Evolutionary conservation across 2,329 filamentous ascomycete genomes (phyloP).

Genomic region (Zasmidium angulare): DNA sequence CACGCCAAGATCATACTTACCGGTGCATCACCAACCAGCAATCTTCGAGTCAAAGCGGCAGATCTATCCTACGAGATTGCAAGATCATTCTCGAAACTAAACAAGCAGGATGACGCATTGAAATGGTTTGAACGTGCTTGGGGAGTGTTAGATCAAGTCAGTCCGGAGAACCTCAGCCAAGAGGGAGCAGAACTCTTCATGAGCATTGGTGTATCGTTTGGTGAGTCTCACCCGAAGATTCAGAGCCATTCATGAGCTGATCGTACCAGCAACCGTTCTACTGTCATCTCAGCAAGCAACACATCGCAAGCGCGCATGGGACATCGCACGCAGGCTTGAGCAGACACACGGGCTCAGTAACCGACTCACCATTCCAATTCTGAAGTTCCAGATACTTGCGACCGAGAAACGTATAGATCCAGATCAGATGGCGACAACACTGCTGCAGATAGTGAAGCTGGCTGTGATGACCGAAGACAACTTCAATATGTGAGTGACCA

Average conservation of each 20-base stretch:
- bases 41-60: constrained; percentile 60
- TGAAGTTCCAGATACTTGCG: constrained; percentile 68
- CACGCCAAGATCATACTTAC: constrained; percentile 58
- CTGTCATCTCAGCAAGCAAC: constrained; percentile 39
- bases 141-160: constrained; percentile 57
- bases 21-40: constrained; percentile 46
- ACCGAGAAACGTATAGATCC: constrained; percentile 37
- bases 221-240: constrained; percentile 28
- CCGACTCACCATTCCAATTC: constrained; percentile 60
- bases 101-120: constrained; percentile 56
- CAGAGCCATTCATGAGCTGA: neutral
- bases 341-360: constrained; percentile 61
- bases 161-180: constrained; percentile 56
- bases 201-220: constrained; percentile 60
- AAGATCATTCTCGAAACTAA: constrained; percentile 54
- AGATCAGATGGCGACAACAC: constrained; percentile 47
- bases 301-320: constrained; percentile 48
- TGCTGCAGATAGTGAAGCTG: constrained; percentile 62
- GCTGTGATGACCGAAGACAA: constrained; percentile 62
- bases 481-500: constrained; percentile 55
- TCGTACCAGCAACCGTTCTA: constrained; percentile 19
- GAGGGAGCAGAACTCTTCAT: constrained; percentile 65
- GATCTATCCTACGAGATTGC: constrained; percentile 74
- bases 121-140: constrained; percentile 74
- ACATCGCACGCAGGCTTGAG: constrained; percentile 62